Evolutionary conservation across 768 basidiomycete genomes (phyloP).

Genomic region (Naganishia onofrii): DNA sequence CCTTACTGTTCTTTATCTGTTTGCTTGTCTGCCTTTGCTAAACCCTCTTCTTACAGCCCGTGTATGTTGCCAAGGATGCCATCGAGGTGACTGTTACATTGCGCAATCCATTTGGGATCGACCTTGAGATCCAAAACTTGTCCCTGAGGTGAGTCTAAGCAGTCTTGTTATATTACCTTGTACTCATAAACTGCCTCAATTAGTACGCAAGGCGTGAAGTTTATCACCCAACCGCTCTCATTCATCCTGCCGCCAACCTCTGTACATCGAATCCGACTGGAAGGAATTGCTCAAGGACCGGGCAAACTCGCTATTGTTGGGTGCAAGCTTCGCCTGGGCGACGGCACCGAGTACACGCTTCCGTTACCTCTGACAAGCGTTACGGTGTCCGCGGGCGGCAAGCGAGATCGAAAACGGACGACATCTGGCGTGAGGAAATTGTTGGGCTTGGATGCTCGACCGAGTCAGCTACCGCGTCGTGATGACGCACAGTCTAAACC

Average conservation of each 20-base stretch:
- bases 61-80: constrained; percentile 56
- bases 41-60: neutral
- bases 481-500: constrained; percentile 57
- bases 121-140: constrained; percentile 78
- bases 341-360: constrained; percentile 2
- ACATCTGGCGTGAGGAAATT: constrained; percentile 7
- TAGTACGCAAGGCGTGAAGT: constrained; percentile 77
- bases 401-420: constrained; percentile 45
- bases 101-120: constrained; percentile 89
- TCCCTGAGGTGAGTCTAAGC: neutral
- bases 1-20: neutral
- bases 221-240: constrained; percentile 65
- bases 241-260: constrained; percentile 71
- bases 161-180: neutral
- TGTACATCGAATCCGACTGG: constrained; percentile 68
- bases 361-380: constrained; percentile 58
- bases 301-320: constrained; percentile 74
- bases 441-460: constrained; percentile 53
- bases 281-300: constrained; percentile 63
- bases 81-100: constrained; percentile 79
- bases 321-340: constrained; percentile 59
- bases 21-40: neutral
- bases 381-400: constrained; percentile 73
- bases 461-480: constrained; percentile 38
- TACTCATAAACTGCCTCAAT: neutral